Base-by-base conservation (phyloP, 108 stramenopile species). In the Aureococcus anophagefferens region DNA sequence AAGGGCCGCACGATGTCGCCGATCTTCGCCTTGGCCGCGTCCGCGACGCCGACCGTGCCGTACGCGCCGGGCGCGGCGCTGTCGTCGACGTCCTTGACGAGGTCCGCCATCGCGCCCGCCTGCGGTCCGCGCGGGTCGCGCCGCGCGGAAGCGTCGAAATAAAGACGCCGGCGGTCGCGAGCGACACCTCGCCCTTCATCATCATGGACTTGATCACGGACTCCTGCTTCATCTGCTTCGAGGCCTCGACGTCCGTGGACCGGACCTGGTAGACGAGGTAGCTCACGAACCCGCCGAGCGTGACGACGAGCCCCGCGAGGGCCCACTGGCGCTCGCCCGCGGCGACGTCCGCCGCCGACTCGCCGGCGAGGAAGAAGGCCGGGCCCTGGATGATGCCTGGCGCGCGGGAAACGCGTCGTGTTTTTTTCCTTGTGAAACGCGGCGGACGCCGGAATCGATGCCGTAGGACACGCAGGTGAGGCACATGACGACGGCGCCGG, bases 301-400 rank as follows among this genome's bases (percentile, higher is more conserved):
- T 90, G 18, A 89, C 15, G 46, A 89, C 32, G 59, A 91, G 70
- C 15, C 87, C 90, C 29, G 73, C 67, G 37, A 89, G 35, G 17
- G 94, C 88, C 88, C 88, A 95, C 72, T 80, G 78, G 35, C 89
- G 83, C 66, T 94, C 91, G 29, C 80, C 87, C 18, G 73, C 76
- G 21, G 89, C 89, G 35, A 91, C 68, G 34, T 82, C 81, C 64
- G 85, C 82, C 33, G 79, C 72, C 45, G 29, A 21, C 13, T 79
- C 71, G 7, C 46, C 40, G 29, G 51, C 46, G 37, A 86, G 71
- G 68, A 86, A 86, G 46, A 85, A 74, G 28, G 92, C 90, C 9
- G 95, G 92, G 51, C 85, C 75, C 73, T 94, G 92, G 72, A 96
- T 91, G 35, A 96, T 44, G n/a, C n/a, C n/a, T n/a, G n/a, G n/a